A percentile compares a stretch with the other conserved stretches of the same genome.
phyloP scores from a whole-genome alignment of 2,329 filamentous ascomycete genomes.

The Neonectria magnoliae region DNA sequence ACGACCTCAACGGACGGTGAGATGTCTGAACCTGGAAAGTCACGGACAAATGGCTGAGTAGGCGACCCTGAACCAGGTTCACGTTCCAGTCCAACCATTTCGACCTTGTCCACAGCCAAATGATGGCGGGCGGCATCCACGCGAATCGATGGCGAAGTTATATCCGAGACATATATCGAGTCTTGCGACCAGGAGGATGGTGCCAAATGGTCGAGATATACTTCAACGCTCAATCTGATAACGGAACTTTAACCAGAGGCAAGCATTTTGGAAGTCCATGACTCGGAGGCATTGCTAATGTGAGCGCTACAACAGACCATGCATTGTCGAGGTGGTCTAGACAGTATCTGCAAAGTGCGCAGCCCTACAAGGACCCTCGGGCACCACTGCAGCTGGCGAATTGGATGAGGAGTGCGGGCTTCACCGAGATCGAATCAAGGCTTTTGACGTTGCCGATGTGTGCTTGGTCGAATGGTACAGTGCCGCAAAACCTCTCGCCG shows the following conservation, averaged over 20 bases:
- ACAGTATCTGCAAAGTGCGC: slow-evolving; percentile 69
- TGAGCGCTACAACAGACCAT: slow-evolving; percentile 59
- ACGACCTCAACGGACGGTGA: slow-evolving; percentile 74
- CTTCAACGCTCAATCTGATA: slow-evolving; percentile 86
- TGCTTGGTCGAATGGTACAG: slow-evolving; percentile 73
- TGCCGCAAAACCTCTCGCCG: neutral
- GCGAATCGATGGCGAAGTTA: slow-evolving; percentile 78
- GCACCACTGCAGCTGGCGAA: slow-evolving; percentile 68
- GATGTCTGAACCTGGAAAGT: neutral
- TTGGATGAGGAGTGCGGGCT: slow-evolving; percentile 70
- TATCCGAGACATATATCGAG: slow-evolving; percentile 76
- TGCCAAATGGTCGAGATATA: slow-evolving; percentile 90
- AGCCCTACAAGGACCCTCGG: slow-evolving; percentile 73
- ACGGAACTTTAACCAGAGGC: slow-evolving; percentile 77
- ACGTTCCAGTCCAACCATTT: slow-evolving; percentile 78
- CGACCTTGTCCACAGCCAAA: slow-evolving; percentile 83
- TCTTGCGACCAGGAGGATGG: slow-evolving; percentile 83
- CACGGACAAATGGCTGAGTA: slow-evolving; percentile 17
- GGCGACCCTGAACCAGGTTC: slow-evolving; percentile 54
- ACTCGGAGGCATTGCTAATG: slow-evolving; percentile 11
- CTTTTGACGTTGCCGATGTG: slow-evolving; percentile 76
- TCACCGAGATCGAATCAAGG: slow-evolving; percentile 72
- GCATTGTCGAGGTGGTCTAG: slow-evolving; percentile 75
- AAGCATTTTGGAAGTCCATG: slow-evolving; percentile 34
- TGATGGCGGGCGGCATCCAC: slow-evolving; percentile 78